Percentiles rank a stretch among this genome's conserved stretches.
phyloP scores from a whole-genome alignment of 345 rosid species.

The Laguncularia racemosa region DNA sequence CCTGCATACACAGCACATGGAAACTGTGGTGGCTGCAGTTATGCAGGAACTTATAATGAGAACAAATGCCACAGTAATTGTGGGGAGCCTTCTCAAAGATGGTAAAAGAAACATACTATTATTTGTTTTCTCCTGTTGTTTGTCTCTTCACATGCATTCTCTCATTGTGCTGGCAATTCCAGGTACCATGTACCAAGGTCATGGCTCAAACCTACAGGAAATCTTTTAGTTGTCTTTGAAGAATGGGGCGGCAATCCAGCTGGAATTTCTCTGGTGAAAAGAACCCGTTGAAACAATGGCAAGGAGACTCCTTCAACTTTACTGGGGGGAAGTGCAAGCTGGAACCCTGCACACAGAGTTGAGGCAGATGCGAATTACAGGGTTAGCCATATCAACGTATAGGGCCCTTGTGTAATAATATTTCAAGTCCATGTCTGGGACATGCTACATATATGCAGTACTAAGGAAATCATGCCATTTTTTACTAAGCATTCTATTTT shows the following conservation, averaged over 20 bases:
- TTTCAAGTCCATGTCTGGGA: no score
- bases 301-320: no score
- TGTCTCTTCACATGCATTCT: not conserved
- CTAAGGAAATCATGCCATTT: no score
- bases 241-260: conserved; percentile 19
- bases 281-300: not conserved
- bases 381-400: no score
- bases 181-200: conserved; percentile 20
- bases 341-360: no score
- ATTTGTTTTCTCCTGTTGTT: not conserved
- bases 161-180: not conserved
- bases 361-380: no score
- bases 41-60: conserved; percentile 8
- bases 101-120: conserved; percentile 9
- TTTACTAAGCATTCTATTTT: no score
- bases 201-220: conserved; percentile 19
- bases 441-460: no score
- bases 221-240: conserved; percentile 13
- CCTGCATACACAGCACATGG: conserved; percentile 16
- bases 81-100: conserved; percentile 18
- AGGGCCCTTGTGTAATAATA: no score
- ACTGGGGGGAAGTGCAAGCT: no score
- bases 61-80: conserved; percentile 14
- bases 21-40: conserved; percentile 9
- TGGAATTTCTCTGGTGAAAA: conserved; percentile 14